Evolutionary conservation across 2,329 filamentous ascomycete species (phyloP).

Genomic region (Aulographum hederae): DNA sequence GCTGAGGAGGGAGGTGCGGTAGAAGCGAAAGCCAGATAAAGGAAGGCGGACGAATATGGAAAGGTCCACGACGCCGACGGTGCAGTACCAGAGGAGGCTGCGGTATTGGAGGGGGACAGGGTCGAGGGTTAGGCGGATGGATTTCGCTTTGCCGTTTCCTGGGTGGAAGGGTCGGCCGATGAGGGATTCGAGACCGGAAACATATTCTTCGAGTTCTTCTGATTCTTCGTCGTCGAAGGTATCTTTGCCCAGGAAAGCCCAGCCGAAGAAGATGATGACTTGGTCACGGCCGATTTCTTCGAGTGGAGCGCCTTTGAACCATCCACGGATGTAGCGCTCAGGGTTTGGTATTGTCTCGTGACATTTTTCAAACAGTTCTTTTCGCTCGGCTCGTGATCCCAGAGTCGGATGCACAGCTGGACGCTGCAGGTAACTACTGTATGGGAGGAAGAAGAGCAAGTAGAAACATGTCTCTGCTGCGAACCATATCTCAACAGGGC

Average conservation of each 20-base stretch:
- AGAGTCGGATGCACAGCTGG: slow-evolving; percentile 31
- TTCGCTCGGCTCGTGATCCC: slow-evolving; percentile 24
- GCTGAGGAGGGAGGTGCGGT: slow-evolving; percentile 24
- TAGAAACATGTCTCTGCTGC: slow-evolving; percentile 36
- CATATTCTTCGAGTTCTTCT: slow-evolving; percentile 36
- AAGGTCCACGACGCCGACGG: slow-evolving; percentile 36
- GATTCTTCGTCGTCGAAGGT: slow-evolving; percentile 21
- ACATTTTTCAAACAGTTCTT: slow-evolving; percentile 37
- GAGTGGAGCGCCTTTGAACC: slow-evolving; percentile 44
- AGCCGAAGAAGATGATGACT: slow-evolving; percentile 45
- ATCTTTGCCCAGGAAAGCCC: slow-evolving; percentile 45
- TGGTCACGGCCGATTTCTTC: slow-evolving; percentile 48
- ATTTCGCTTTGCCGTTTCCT: slow-evolving; percentile 37
- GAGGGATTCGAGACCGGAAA: slow-evolving; percentile 32
- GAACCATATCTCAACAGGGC: slow-evolving; percentile 24
- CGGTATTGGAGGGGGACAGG: slow-evolving; percentile 40
- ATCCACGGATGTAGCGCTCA: slow-evolving; percentile 39
- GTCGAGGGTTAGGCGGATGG: slow-evolving; percentile 49
- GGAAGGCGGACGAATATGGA: slow-evolving; percentile 22
- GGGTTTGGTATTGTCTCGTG: slow-evolving; percentile 34
- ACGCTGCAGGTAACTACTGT: slow-evolving; percentile 30
- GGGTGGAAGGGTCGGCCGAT: slow-evolving; percentile 31
- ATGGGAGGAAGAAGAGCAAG: slow-evolving; percentile 33
- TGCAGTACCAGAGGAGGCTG: slow-evolving; percentile 44
- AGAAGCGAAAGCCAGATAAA: slow-evolving; percentile 32